Evolutionary conservation across 148 eudicot species (phyloP).

Genomic region (Heliosperma pusillum): DNA sequence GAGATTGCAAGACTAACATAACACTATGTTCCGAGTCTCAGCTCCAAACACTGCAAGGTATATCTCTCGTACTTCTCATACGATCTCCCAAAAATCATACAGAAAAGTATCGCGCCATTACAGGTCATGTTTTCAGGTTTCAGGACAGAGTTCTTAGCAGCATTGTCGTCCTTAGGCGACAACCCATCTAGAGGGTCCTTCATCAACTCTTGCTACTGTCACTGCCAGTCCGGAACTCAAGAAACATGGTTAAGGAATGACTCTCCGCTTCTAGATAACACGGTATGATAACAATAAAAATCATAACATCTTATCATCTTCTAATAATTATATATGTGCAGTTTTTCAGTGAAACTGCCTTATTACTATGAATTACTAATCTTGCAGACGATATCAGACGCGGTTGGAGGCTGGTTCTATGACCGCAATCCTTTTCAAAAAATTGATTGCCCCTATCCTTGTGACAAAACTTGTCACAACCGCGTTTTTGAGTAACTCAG

Average conservation of each 20-base stretch:
- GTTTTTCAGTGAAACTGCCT: too few species aligned
- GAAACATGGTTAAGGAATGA: slow-evolving; percentile 3
- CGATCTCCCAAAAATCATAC: background rate
- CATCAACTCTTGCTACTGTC: slow-evolving; percentile 16
- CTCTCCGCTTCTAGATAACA: slow-evolving; percentile 8
- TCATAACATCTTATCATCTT: too few species aligned
- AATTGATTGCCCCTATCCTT: slow-evolving; percentile 90
- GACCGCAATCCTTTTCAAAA: slow-evolving; percentile 65
- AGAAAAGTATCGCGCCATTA: too few species aligned
- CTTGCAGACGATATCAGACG: slow-evolving; percentile 70
- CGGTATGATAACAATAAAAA: background rate
- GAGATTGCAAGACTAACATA: background rate
- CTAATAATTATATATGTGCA: too few species aligned
- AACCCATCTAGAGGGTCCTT: slow-evolving; percentile 9
- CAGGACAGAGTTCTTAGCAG: background rate
- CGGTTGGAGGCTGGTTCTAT: slow-evolving; percentile 83
- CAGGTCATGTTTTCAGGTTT: slow-evolving; percentile 5
- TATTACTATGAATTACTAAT: background rate
- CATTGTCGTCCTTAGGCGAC: slow-evolving; percentile 5
- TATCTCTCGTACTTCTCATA: background rate
- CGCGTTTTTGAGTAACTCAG: slow-evolving; percentile 37
- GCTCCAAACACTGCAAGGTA: slow-evolving; percentile 11
- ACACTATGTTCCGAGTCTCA: slow-evolving; percentile 2
- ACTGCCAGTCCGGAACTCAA: slow-evolving; percentile 10
- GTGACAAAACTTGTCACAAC: slow-evolving; percentile 80